Evolutionary conservation across 1,284 basidiomycete species (phyloP).

Genomic region (Volvariella surrecta): DNA sequence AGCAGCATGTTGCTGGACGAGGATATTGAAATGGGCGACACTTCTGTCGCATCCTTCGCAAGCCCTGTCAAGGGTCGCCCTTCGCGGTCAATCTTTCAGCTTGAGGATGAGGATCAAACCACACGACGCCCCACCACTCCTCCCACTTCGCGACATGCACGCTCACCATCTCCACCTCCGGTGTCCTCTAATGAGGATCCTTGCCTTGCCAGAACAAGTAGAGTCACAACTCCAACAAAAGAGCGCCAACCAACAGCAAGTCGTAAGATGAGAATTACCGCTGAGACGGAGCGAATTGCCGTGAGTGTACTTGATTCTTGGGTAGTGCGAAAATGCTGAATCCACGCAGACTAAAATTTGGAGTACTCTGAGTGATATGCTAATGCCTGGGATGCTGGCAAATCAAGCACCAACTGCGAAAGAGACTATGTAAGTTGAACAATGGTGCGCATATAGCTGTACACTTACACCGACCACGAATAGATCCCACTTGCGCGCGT

Average conservation of each 20-base stretch:
- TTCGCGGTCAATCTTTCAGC: too few relatives aligned
- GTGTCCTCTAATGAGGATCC: too few relatives aligned
- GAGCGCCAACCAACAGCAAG: too few relatives aligned
- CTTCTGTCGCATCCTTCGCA: conserved; percentile 42
- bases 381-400: conserved; percentile 4
- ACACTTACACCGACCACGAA: too few relatives aligned
- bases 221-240: too few relatives aligned
- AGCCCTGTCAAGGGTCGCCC: conserved; percentile 24
- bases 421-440: conserved; percentile 51
- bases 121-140: too few relatives aligned
- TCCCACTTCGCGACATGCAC: too few relatives aligned
- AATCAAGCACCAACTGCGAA: conserved; percentile 43
- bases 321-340: too few relatives aligned
- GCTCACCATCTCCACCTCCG: too few relatives aligned
- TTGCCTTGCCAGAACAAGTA: too few relatives aligned
- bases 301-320: conserved; percentile 20
- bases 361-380: conserved; percentile 46
- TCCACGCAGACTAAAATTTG: conserved; percentile 53
- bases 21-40: conserved; percentile 45
- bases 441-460: not conserved
- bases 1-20: conserved; percentile 56
- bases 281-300: conserved; percentile 52
- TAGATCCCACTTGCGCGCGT: conserved; percentile 47
- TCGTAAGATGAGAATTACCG: conserved; percentile 22
- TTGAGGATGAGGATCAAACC: too few relatives aligned